Evolutionary conservation across 129 eudicot genomes (phyloP).

Genomic region (Dittrichia graveolens): DNA sequence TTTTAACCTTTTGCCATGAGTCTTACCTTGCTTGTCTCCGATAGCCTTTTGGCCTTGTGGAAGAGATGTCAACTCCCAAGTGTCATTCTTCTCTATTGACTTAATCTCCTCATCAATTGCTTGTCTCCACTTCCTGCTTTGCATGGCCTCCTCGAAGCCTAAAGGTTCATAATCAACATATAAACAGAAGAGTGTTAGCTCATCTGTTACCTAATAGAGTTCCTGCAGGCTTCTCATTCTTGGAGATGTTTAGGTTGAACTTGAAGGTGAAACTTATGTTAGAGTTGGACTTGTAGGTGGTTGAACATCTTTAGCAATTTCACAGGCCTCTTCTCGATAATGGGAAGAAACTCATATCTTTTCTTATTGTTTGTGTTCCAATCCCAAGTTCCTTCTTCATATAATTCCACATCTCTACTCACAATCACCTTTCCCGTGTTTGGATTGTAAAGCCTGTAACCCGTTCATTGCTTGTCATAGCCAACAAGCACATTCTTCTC

Average conservation of each 20-base stretch:
- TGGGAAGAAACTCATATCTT: neutral
- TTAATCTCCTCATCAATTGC: neutral
- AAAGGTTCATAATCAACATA: neutral
- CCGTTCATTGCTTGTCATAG: neutral
- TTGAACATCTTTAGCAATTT: neutral
- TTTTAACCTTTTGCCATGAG: no score
- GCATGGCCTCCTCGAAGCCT: neutral
- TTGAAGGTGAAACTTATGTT: neutral
- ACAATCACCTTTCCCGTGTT: neutral
- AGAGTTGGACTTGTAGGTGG: neutral
- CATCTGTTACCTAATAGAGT: neutral
- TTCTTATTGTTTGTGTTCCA: neutral
- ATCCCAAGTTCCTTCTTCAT: neutral
- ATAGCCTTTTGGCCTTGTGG: no score
- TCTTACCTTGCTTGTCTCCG: no score
- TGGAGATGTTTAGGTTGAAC: neutral
- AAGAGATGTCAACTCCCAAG: neutral
- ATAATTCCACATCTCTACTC: neutral
- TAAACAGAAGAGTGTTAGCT: neutral
- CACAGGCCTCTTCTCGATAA: neutral
- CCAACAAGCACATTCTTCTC: neutral
- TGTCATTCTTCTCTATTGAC: neutral
- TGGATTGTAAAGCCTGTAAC: neutral
- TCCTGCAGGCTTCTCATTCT: neutral
- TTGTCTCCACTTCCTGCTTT: neutral